Base-by-base conservation (phyloP, 2,329 filamentous ascomycete species). In the Colletotrichum tropicicola region DNA sequence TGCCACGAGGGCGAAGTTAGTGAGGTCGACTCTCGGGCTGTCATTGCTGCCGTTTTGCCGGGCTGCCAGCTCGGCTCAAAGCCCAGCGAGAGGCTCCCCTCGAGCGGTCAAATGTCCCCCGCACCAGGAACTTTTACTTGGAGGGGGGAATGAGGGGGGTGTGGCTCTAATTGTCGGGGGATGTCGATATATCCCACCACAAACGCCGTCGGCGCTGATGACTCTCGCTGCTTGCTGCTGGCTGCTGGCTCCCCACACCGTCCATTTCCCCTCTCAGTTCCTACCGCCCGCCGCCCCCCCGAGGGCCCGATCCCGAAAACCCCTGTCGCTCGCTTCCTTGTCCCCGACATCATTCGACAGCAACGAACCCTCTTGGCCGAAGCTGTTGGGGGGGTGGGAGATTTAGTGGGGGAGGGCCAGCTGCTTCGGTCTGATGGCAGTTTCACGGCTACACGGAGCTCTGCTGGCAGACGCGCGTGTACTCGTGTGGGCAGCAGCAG, bases 361-460 rank as follows among this genome's bases (percentile, higher is more conserved):
- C 64, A 55, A 43, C 44, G 28, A 64, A 55, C 30, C 64, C 64
- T 66, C 64, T 66, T 66, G 64, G 64, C 64, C 64, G 64, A 64
- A 64, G 55, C 55, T 47, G 44, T 43, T 21, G 57, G 32, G 49
- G 41, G 39, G 17, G 10, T 19, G n/a, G 57, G 49, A 57, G 41
- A 41, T 25, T 30, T 7, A 21, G 35, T 44, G 49, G 39, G 35
- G 59, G 27, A 17, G 35, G 25, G 25, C 44, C 6, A 15, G 9
- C 15, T 43, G n/a, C 19, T 43, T 66, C 64, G 64, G 60, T 51
- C 64, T 59, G 54, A 66, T 51, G 64, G 64, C 64, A 59, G 64
- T 66, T 66, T 66, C 64, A 66, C 64, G 64, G 60, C 60, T 28
- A 66, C 49, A 65, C 35, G 64, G 60, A 66, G 48, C n/a, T 48